phyloP scores from a whole-genome alignment of 2,329 filamentous ascomycete species.

The Coniosporium tulheliwenetii region DNA sequence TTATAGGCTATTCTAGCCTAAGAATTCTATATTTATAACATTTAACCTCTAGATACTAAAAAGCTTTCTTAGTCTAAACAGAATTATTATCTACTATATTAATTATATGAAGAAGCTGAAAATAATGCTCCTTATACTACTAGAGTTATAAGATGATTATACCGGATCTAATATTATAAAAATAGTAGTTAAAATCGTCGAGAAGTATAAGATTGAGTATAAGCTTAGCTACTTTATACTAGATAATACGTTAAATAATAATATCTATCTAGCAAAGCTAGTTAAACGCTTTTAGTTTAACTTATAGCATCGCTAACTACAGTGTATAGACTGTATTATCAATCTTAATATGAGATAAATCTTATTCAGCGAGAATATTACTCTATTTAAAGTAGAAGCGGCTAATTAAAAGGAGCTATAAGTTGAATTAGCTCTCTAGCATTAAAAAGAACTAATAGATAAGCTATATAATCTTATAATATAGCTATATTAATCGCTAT shows the following conservation, averaged over 20 bases:
- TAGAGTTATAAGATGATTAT: constrained; percentile 3
- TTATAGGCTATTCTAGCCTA: too few species aligned
- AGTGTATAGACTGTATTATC: constrained; percentile 4
- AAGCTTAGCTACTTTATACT: constrained; percentile 6
- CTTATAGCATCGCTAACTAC: constrained; percentile 1
- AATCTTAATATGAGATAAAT: constrained; percentile 6
- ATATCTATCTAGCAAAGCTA: constrained; percentile 1
- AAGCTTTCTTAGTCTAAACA: constrained; percentile 4
- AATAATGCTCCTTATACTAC: constrained; percentile 4
- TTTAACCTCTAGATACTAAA: constrained; percentile 8
- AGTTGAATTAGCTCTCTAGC: constrained; percentile 3
- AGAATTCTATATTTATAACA: too few species aligned
- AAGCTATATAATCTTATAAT: constrained; percentile 6
- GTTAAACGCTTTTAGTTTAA: constrained; percentile 4
- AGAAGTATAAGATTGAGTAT: constrained; percentile 1
- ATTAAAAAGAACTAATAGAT: constrained; percentile 2
- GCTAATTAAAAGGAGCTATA: constrained; percentile 1
- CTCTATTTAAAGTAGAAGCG: constrained; percentile 3
- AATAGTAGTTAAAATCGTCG: constrained; percentile 2
- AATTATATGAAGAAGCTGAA: constrained; percentile 1
- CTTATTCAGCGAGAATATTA: constrained; percentile 3
- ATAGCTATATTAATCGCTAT: constrained; percentile 2
- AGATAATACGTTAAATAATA: constrained; percentile 7
- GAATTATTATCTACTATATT: constrained; percentile 6
- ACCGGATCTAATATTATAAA: constrained; percentile 2